A percentile compares a stretch with the other conserved stretches of the same genome.
Conservation (phyloP, 2,329 filamentous ascomycete genomes). For the Fusarium euwallaceae region DNA sequence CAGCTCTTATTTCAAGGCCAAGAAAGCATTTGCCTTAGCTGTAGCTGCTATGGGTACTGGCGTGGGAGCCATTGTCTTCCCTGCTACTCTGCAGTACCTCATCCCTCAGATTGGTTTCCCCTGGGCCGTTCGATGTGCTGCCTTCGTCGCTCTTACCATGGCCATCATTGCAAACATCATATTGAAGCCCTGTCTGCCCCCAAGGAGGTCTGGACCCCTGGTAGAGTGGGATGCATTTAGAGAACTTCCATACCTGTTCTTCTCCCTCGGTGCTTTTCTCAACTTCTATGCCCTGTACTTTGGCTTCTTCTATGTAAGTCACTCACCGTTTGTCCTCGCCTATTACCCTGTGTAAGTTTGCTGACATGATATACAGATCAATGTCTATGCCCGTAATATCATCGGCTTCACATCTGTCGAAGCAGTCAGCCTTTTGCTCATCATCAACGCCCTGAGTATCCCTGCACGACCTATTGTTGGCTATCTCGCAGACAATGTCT, state of each 20-base stretch:
- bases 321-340: constrained; percentile 49
- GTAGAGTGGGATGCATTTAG: constrained; percentile 70
- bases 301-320: constrained; percentile 59
- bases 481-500: constrained; percentile 67
- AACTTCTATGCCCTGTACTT: constrained; percentile 57
- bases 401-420: constrained; percentile 66
- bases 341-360: constrained; percentile 24
- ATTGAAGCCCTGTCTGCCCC: constrained; percentile 61
- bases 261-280: constrained; percentile 63
- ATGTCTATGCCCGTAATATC: constrained; percentile 54
- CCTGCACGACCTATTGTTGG: constrained; percentile 70
- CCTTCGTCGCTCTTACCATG: constrained; percentile 69
- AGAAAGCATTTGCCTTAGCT: constrained; percentile 70
- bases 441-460: constrained; percentile 73
- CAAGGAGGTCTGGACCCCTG: constrained; percentile 62
- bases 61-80: constrained; percentile 68
- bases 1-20: constrained; percentile 71
- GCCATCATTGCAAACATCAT: constrained; percentile 55
- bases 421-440: constrained; percentile 66
- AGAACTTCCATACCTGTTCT: constrained; percentile 67
- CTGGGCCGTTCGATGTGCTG: constrained; percentile 75
- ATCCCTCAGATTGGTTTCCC: constrained; percentile 70
- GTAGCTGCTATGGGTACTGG: constrained; percentile 71
- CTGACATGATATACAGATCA: constrained; percentile 52
- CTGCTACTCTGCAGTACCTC: constrained; percentile 68